phyloP scores from a whole-genome alignment of 768 basidiomycete species.

The Termitomyces sp. region DNA sequence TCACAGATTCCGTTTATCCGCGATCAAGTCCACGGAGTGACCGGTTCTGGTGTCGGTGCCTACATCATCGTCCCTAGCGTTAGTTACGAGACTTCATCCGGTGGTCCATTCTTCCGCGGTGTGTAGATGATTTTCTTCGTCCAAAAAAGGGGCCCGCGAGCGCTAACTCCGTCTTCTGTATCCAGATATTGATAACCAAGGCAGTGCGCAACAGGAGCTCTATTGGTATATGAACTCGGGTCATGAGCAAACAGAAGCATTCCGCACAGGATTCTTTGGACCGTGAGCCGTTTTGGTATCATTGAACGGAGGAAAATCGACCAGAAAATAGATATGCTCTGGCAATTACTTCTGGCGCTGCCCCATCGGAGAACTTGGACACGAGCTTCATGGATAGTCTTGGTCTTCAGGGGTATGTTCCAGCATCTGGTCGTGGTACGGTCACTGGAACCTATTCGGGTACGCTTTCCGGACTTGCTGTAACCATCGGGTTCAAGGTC shows the following conservation, averaged over 20 bases:
- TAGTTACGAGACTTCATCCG: constrained; percentile 40
- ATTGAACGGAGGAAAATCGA: background rate
- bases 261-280: constrained; percentile 41
- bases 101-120: constrained; percentile 46
- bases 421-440: constrained; percentile 37
- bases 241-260: constrained; percentile 40
- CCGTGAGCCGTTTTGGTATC: constrained; percentile 24
- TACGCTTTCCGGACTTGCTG: constrained; percentile 30
- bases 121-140: background rate
- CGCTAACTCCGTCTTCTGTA: background rate
- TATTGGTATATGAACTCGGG: constrained; percentile 45
- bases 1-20: constrained; percentile 38
- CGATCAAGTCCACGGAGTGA: constrained; percentile 46
- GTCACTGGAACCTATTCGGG: constrained; percentile 38
- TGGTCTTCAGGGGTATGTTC: constrained; percentile 37
- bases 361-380: constrained; percentile 35
- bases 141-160: background rate
- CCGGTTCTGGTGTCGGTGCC: constrained; percentile 38
- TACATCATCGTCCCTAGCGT: constrained; percentile 39
- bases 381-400: constrained; percentile 38
- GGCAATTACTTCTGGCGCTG: constrained; percentile 33
- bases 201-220: constrained; percentile 38
- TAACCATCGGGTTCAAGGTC: constrained; percentile 39
- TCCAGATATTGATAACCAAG: constrained; percentile 42
- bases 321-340: constrained; percentile 30